phyloP scores from a whole-genome alignment of 768 basidiomycete genomes.

The Kwoniella dejecticola region DNA sequence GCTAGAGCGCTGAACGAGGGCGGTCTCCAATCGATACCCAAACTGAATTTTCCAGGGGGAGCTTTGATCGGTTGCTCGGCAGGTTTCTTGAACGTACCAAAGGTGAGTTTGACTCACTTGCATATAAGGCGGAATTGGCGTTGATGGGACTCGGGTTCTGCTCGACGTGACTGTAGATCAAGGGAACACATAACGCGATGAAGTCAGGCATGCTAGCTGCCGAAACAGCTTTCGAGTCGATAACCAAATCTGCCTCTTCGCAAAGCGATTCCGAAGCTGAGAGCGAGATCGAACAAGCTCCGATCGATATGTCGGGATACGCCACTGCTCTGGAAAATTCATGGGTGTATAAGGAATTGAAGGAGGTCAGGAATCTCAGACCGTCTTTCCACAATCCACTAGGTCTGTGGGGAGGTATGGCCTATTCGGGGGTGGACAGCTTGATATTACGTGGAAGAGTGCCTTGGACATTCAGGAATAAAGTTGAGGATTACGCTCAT shows the following conservation, averaged over 20 bases:
- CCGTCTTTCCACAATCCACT: conserved; percentile 77
- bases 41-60: conserved; percentile 86
- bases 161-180: conserved; percentile 62
- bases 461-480: conserved; percentile 88
- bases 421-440: conserved; percentile 85
- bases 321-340: conserved; percentile 69
- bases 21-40: conserved; percentile 86
- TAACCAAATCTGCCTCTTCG: conserved; percentile 49
- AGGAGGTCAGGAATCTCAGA: conserved; percentile 87
- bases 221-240: conserved; percentile 73
- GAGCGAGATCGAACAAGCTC: conserved; percentile 40
- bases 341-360: conserved; percentile 82
- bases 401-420: conserved; percentile 82
- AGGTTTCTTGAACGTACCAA: conserved; percentile 92
- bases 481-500: conserved; percentile 64
- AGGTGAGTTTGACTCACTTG: conserved; percentile 53
- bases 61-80: conserved; percentile 93
- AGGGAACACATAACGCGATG: conserved; percentile 98
- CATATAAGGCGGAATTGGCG: neutral
- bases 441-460: conserved; percentile 78
- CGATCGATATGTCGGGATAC: conserved; percentile 71
- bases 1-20: conserved; percentile 90
- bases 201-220: conserved; percentile 97
- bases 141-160: neutral
- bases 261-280: conserved; percentile 26